Conservation (phyloP, 1,284 basidiomycete genomes). For the Rhodotorula sp. region DNA sequence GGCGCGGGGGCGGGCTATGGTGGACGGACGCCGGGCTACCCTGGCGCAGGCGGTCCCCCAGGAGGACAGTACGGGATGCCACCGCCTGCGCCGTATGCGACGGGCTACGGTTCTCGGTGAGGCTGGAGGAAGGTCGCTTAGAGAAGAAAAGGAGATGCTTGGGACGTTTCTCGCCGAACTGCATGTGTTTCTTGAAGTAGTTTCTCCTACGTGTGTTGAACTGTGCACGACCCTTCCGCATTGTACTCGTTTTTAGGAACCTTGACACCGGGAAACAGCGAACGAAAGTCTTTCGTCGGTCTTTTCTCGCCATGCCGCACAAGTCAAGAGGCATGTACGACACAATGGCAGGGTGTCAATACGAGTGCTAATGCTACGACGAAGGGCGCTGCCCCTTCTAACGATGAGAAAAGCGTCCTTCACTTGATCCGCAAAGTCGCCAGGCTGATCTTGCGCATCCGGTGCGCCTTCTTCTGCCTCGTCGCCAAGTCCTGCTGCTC, state of each 20-base stretch:
- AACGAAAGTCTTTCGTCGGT: too few species aligned
- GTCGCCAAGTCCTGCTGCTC: background rate
- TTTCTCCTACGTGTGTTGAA: background rate
- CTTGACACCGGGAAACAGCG: too few species aligned
- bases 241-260: background rate
- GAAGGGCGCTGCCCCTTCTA: too few species aligned
- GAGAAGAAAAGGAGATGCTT: too few species aligned
- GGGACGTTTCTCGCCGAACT: too few species aligned
- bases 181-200: too few species aligned
- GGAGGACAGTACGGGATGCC: background rate
- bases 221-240: background rate
- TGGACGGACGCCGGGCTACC: background rate
- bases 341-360: too few species aligned
- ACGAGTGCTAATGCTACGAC: too few species aligned
- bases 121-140: too few species aligned
- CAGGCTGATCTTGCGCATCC: slow-evolving; percentile 6
- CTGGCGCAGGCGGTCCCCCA: background rate
- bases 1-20: background rate
- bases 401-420: background rate
- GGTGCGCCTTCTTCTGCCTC: background rate
- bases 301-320: too few species aligned
- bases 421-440: slow-evolving; percentile 7
- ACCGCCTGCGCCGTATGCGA: background rate
- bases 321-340: too few species aligned
- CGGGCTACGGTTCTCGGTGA: too few species aligned